Base-by-base conservation (phyloP, 1,284 basidiomycete genomes). In the Trametes hirsuta region DNA sequence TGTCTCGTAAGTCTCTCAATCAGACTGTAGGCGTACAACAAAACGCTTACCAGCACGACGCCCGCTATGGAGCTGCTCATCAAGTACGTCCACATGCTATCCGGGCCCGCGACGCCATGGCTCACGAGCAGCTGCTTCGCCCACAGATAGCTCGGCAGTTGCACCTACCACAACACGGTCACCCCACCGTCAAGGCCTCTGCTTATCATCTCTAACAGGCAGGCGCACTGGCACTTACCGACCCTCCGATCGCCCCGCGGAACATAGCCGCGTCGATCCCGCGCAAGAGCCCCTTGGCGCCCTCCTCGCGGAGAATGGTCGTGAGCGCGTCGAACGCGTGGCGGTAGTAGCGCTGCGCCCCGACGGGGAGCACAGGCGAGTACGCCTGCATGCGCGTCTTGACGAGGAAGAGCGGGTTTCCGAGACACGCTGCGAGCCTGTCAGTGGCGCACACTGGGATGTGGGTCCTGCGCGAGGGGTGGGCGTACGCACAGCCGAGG, bases 361-460 rank as follows among this genome's bases (percentile, higher is more conserved):
- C 95, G 58, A 97, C 92, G 15, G 95, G 94, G 21, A 96, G 81
- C 36, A 86, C 84, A n/a, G 94, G 93, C 2, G 94, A 95, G 76
- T 93, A 95, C 34, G 94, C 94, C 79, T 98, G 97, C 88, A 98
- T 96, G 47, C 97, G 86, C 2, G 97, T 97, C 79, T 99, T 99
- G 72, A 99, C 88, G 50, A 99, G 81, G 79, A 97, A 99, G 10
- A 99, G 79, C 0, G 97, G 96, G 69, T 96, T 98, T 49, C 97
- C 97, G 35, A 97, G 78, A 39, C n/a, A 54, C 14, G 62, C 62
- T 59, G n/a, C n/a, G 47, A 15, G n/a, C 39, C 4, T 59, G 39
- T 25, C 53, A 47, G 45, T 30, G 30, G 30, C 30, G 8, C 30
- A 8, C 30, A 30, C 30, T 8, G 30, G 30, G 5, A 30, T 8